Base-by-base conservation (phyloP, 163 green algal genomes). In the Scenedesmus sp. region DNA sequence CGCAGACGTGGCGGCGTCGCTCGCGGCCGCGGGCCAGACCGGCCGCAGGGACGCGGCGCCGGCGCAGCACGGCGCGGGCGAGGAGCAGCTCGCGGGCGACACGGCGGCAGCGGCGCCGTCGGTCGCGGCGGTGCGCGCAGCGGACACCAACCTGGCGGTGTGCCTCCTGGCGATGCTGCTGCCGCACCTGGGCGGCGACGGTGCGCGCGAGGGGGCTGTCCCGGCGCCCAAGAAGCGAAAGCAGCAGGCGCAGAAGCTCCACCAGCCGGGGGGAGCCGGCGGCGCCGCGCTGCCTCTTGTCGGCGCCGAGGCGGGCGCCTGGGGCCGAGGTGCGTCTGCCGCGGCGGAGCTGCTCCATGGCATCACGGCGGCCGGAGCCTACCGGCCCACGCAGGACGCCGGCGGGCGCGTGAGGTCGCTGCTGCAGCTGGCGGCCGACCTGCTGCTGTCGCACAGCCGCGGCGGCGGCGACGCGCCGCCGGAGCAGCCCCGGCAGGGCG, bases 401-500 rank as follows among this genome's bases (percentile, higher is more conserved):
- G 50, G 5, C 1, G 69, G 69, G 3, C 39, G 47, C 13, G 42
- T 77, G n/a, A 77, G 20, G 22, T 2, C 14, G 13, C 3, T 66
- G 39, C 51, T 77, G 50, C 69, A 77, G 36, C 28, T 67, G 13
- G 3, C 34, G 17, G 69, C 69, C 18, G 53, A 77, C 33, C 15
- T 67, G 54, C 54, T 77, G 69, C 33, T 67, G 54, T 14, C 42
- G 36, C 39, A 67, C 36, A 28, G 20, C 6, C 47, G 22, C 45
- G 51, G 28, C 13, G 44, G 44, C 53, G n/a, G n/a, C n/a, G n/a
- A n/a, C n/a, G n/a, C n/a, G n/a, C n/a, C n/a, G n/a, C n/a, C n/a
- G n/a, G n/a, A 60, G 51, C 67, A 76, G 69, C 69, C 66, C 53
- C 69, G 66, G 54, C 69, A 77, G 69, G 53, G 65, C 36, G 60